Conservation (phyloP, 129 eudicot genomes). For the Mikania micrantha region DNA sequence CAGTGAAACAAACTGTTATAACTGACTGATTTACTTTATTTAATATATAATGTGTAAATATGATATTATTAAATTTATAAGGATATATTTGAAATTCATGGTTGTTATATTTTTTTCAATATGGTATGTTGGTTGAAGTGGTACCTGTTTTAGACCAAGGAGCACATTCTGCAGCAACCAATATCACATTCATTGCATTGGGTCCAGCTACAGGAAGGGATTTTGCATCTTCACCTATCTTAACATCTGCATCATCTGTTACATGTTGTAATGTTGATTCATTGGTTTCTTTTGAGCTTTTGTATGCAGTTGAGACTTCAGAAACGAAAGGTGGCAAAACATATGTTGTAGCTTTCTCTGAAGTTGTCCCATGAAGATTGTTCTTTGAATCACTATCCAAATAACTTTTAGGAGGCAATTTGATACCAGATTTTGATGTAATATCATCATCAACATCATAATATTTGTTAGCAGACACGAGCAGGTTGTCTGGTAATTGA, state of each 20-base stretch:
- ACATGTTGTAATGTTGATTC: conserved; percentile 18
- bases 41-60: not conserved
- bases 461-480: not conserved
- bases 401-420: conserved; percentile 22
- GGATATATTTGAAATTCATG: not conserved
- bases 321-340: conserved; percentile 35
- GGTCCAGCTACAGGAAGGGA: conserved; percentile 85
- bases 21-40: not conserved
- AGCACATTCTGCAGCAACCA: conserved; percentile 96
- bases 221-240: conserved; percentile 36
- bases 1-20: not conserved
- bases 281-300: conserved; percentile 16
- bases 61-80: not conserved
- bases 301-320: conserved; percentile 25
- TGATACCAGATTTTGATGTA: conserved; percentile 23
- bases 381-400: conserved; percentile 15
- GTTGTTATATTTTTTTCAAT: not conserved
- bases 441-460: conserved; percentile 16
- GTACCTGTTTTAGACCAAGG: conserved; percentile 94
- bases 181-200: conserved; percentile 75
- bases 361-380: conserved; percentile 15
- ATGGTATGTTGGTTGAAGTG: not conserved
- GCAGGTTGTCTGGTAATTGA: not conserved
- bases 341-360: conserved; percentile 6
- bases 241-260: conserved; percentile 22